Evolutionary conservation across 1,139 yeast genomes (phyloP).

Genomic region (Lizanozyma gosingica): DNA sequence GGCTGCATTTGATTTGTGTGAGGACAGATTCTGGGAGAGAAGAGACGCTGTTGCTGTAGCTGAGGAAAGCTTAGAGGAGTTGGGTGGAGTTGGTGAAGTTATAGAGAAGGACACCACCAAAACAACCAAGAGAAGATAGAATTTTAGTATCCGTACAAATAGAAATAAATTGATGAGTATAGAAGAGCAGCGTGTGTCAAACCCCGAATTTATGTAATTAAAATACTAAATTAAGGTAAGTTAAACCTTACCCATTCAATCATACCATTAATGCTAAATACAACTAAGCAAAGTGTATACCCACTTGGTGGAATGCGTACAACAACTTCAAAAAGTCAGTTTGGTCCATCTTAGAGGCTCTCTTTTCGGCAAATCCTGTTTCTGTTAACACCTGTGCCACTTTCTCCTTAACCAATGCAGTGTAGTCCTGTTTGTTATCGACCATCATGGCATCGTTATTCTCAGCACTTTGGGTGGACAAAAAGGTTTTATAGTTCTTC

Average conservation of each 20-base stretch:
- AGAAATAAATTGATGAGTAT: constrained; percentile 1
- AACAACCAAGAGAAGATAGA: constrained; percentile 34
- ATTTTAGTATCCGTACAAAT: neutral
- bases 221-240: constrained; percentile 2
- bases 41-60: constrained; percentile 84
- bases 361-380: constrained; percentile 74
- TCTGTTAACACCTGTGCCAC: constrained; percentile 61
- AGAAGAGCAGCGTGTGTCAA: neutral
- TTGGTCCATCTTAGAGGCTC: constrained; percentile 93
- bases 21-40: constrained; percentile 98
- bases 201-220: constrained; percentile 1
- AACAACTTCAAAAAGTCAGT: constrained; percentile 81
- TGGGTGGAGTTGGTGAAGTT: constrained; percentile 88
- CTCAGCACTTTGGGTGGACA: constrained; percentile 47
- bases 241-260: no score
- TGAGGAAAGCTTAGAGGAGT: constrained; percentile 82
- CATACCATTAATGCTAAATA: no score
- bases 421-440: constrained; percentile 37
- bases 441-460: constrained; percentile 47
- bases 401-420: constrained; percentile 45
- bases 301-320: constrained; percentile 94
- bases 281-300: constrained; percentile 82
- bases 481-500: constrained; percentile 75
- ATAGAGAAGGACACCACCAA: constrained; percentile 67
- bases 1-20: constrained; percentile 83